Base-by-base conservation (phyloP, 495 filamentous ascomycete genomes). In the Hypoxylon subgilvum region DNA sequence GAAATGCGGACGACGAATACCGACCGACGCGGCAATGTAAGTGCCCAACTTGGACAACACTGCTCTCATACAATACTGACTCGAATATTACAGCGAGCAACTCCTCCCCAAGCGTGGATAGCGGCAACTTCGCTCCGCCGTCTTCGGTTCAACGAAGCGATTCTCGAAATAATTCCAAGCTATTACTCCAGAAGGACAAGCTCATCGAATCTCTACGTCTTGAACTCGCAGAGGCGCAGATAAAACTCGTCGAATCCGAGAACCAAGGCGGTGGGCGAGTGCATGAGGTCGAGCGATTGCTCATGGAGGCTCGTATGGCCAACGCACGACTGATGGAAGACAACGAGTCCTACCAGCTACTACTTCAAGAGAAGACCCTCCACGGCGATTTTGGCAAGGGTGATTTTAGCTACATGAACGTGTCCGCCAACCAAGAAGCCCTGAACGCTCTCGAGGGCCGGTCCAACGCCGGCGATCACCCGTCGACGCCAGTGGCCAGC, bases 261-360 rank as follows among this genome's bases (percentile, higher is more conserved):
- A 96, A 96, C 69, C 83, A 86, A 68, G 93, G 91, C 25, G 93
- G 92, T 13, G 89, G 88, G 23, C 83, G 88, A 6, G 75, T 96
- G 63, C 87, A 88, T 34, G 90, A 96, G 66, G 80, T 98, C 23
- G 94, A 98, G 76, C 88, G 87, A 58, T 82, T 86, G 51, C 82
- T 97, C 32, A 82, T 96, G 63, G 94, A 97, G 57, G 87, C 90
- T 21, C 88, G 91, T 18, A 91, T 97, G 86, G 87, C 91, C 39
- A 97, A 97, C 65, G 93, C 94, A 27, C 84, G 92, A 28, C 73
- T 98, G 47, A 94, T 96, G 90, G 94, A 98, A 74, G 94, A 98
- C 71, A 97, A 97, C 65, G 94, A 98, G 69, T 96, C 91, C 70
- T 98, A 94, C 69, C 94, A 98, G 68, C 82, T 98, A 14, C 84